Base-by-base conservation (phyloP, 2,329 filamentous ascomycete genomes). In the Neonectria sp. region DNA sequence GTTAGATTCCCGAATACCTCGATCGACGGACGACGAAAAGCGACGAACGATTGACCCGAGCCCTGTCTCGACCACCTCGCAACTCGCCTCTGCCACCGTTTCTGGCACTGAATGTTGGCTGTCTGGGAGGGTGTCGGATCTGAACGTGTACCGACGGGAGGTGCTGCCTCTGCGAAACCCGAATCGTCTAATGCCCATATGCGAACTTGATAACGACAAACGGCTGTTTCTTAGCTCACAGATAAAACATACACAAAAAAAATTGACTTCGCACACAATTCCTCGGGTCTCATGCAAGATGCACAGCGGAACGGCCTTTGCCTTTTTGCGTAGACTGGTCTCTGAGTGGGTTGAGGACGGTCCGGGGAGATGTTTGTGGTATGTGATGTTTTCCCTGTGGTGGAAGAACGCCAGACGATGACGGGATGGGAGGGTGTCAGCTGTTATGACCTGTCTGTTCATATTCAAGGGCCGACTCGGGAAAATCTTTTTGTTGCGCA, bases 1-100 rank as follows among this genome's bases (percentile, higher is more conserved):
- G 94, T 93, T 97, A 95, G 56, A 91, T 78, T 78, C 76, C 68
- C 71, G 71, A 71, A 73, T 62, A 57, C 71, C 72, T 72, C 73
- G 69, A 71, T 65, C 68, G 68, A 73, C 70, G 62, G 71, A 77
- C 68, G 69, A 73, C 67, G 60, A 73, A 66, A 67, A 62, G 65
- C 65, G 70, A 68, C 63, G 65, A 75, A 73, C 72, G 68, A 72
- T 65, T 67, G 65, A 70, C 67, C 71, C 69, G 68, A 65, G 71
- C 63, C 59, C 60, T 65, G 65, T 71, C 68, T 75, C 72, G 68
- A 73, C 72, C 67, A 73, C 77, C 73, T 77, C 70, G 72, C 74
- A 76, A 73, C 70, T 76, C 73, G 73, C 71, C 68, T 70, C 74
- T 75, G 71, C 71, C 68, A 72, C 74, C 56, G 45, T 57, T 65